Evolutionary conservation across 2,329 filamentous ascomycete species (phyloP).

Genomic region (Esteya vermicola): DNA sequence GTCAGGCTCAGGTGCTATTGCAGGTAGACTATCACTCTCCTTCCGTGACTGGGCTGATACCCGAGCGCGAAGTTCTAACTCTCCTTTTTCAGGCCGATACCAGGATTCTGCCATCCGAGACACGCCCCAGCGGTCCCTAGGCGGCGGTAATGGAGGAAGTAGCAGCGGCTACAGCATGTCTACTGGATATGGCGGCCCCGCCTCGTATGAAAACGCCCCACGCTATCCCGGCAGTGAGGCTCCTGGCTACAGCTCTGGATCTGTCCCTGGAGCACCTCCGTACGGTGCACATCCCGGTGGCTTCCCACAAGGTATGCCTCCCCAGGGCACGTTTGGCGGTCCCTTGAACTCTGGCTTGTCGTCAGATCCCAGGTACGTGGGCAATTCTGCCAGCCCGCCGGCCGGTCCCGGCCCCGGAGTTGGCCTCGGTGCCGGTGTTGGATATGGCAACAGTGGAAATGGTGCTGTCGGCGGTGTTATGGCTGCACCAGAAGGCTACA

Average conservation of each 20-base stretch:
- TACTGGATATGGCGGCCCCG: conserved; percentile 4
- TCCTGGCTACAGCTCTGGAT: conserved; percentile 27
- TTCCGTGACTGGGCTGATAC: conserved; percentile 33
- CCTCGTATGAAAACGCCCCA: conserved; percentile 23
- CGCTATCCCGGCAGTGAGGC: conserved; percentile 37
- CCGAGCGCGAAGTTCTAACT: conserved; percentile 43
- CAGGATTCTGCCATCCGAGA: conserved; percentile 27
- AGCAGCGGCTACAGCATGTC: conserved; percentile 9
- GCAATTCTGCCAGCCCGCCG: too few species aligned
- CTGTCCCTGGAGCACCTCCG: neutral
- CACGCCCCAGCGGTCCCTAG: conserved; percentile 6
- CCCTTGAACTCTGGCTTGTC: neutral
- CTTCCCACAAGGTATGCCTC: too few species aligned
- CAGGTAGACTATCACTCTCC: conserved; percentile 37
- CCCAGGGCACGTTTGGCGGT: too few species aligned
- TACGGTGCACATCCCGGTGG: neutral
- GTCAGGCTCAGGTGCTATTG: conserved; percentile 23
- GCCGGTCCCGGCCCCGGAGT: neutral
- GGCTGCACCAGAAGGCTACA: conserved; percentile 7
- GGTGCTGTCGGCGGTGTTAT: neutral
- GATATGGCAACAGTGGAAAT: neutral
- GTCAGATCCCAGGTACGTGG: conserved; percentile 8
- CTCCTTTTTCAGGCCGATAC: conserved; percentile 37
- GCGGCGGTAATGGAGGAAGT: conserved; percentile 2
- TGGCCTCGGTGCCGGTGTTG: neutral